Evolutionary conservation across 768 basidiomycete genomes (phyloP).

Genomic region (Boletus pseudo-olivaceus): DNA sequence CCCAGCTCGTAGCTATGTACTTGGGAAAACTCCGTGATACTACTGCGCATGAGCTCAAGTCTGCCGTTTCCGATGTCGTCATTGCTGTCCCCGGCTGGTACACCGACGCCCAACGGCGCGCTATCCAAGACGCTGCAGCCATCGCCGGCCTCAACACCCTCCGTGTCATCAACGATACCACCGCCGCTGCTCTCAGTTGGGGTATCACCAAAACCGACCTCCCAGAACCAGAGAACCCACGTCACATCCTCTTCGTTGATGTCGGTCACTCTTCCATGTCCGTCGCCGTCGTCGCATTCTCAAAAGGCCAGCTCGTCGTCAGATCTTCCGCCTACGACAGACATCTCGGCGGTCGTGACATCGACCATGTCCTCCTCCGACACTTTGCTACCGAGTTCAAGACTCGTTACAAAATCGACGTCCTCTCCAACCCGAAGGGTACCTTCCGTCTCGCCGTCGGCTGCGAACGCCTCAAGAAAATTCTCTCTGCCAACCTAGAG

Average conservation of each 20-base stretch:
- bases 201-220: slow-evolving; percentile 99
- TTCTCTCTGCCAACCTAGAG: slow-evolving; percentile 90
- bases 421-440: slow-evolving; percentile 86
- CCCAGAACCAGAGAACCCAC: slow-evolving; percentile 76
- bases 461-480: slow-evolving; percentile 94
- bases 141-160: slow-evolving; percentile 90
- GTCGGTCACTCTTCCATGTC: slow-evolving; percentile 92
- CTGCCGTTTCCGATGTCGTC: slow-evolving; percentile 84
- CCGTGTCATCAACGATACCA: slow-evolving; percentile 95
- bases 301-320: slow-evolving; percentile 87
- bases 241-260: slow-evolving; percentile 92
- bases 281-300: slow-evolving; percentile 85
- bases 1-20: slow-evolving; percentile 91
- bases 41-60: slow-evolving; percentile 80
- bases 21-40: slow-evolving; percentile 89
- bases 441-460: slow-evolving; percentile 84
- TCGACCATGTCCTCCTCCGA: slow-evolving; percentile 86
- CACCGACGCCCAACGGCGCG: slow-evolving; percentile 90
- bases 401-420: slow-evolving; percentile 97
- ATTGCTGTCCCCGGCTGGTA: slow-evolving; percentile 97
- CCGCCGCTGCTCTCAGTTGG: slow-evolving; percentile 93
- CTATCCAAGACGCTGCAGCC: slow-evolving; percentile 81
- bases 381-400: slow-evolving; percentile 94
- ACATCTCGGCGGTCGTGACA: slow-evolving; percentile 93
- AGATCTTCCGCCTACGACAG: slow-evolving; percentile 89